These are phyloP conservation scores for Coemansia sp. DNA, from an alignment of 192 early-diverging fungal species.

Conservation along the genomic window DNA sequence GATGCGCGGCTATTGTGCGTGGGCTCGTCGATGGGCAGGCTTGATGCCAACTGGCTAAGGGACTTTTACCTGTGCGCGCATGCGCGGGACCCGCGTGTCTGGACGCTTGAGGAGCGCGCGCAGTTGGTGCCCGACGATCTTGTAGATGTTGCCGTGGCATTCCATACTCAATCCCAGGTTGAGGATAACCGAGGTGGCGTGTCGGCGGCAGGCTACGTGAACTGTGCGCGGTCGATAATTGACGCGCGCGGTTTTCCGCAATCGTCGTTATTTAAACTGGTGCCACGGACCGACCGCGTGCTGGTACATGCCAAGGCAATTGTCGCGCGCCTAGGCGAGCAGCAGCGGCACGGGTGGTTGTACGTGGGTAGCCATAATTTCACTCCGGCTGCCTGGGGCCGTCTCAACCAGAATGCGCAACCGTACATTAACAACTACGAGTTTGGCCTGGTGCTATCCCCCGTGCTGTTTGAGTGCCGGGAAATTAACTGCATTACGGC, in stretches of 20 bases:
- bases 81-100: background rate
- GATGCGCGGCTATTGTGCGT: constrained; percentile 17
- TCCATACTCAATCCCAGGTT: constrained; percentile 22
- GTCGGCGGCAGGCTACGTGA: background rate
- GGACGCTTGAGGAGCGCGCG: background rate
- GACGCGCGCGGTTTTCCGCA: constrained; percentile 4
- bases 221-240: background rate
- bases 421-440: constrained; percentile 41
- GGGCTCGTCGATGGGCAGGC: constrained; percentile 21
- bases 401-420: background rate
- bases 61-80: constrained; percentile 35
- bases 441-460: constrained; percentile 21
- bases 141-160: constrained; percentile 26
- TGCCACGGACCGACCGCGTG: background rate
- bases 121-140: constrained; percentile 9
- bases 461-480: background rate
- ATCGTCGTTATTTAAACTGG: background rate
- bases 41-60: constrained; percentile 24
- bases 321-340: constrained; percentile 11
- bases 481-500: background rate
- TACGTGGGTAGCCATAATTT: constrained; percentile 42
- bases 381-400: constrained; percentile 35
- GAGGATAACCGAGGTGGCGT: constrained; percentile 4
- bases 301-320: constrained; percentile 36
- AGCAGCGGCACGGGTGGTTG: constrained; percentile 21